phyloP scores from a whole-genome alignment of 805 yeast genomes.

The Saccharomyces kudriavzevii region DNA sequence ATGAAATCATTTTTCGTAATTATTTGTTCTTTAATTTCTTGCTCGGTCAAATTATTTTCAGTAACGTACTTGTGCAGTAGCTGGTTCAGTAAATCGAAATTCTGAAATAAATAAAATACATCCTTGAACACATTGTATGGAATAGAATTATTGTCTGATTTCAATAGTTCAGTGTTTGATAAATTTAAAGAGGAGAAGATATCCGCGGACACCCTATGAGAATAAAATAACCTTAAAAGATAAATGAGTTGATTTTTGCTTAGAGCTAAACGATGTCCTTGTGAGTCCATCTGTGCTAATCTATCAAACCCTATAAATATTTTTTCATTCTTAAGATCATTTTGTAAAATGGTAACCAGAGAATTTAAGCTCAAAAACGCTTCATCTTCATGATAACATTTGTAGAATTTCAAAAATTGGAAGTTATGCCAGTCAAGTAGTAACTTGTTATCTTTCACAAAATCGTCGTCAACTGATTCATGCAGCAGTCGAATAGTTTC shows the following conservation, averaged over 20 bases:
- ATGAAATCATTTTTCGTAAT: conserved; percentile 33
- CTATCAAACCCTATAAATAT: conserved; percentile 28
- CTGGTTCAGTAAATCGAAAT: conserved; percentile 35
- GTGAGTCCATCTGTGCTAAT: conserved; percentile 25
- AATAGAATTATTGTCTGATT: conserved; percentile 27
- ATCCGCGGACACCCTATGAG: conserved; percentile 33
- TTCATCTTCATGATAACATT: conserved; percentile 14
- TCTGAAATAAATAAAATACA: conserved; percentile 32
- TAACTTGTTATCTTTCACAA: conserved; percentile 18
- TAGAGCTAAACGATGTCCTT: conserved; percentile 24
- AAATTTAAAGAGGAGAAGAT: conserved; percentile 30
- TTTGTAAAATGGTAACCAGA: conserved; percentile 35
- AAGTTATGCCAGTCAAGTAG: conserved; percentile 32
- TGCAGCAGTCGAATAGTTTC: conserved; percentile 30
- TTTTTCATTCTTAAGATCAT: conserved; percentile 34
- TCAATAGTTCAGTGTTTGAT: conserved; percentile 23
- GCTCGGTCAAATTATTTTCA: conserved; percentile 22
- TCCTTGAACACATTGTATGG: conserved; percentile 34
- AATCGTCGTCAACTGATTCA: conserved; percentile 26
- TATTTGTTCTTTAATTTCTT: conserved; percentile 24
- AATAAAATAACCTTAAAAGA: conserved; percentile 29
- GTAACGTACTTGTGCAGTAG: conserved; percentile 30
- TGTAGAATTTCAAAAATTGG: conserved; percentile 22
- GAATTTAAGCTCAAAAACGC: conserved; percentile 33
- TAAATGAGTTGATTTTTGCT: conserved; percentile 32